Evolutionary conservation across 768 basidiomycete species (phyloP), one percentile per base, ranked within the genome.

Genomic region (Mrakia gelida): DNA sequence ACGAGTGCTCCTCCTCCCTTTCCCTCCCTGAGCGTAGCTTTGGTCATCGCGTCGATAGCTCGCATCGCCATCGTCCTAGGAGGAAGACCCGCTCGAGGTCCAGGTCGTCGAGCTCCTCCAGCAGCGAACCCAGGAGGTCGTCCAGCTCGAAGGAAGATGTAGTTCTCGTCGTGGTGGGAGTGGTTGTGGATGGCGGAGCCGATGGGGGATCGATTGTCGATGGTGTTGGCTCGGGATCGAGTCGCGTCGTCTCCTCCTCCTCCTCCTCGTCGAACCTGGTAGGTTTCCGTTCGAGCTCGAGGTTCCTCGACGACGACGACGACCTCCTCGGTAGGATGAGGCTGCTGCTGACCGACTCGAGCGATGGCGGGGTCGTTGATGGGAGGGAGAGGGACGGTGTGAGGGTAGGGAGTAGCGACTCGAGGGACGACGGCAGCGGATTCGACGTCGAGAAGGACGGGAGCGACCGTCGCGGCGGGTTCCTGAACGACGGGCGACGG

Each of bases 111-210:
- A n/a, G 59, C 70, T 16, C 76, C 76, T 8, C 59, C 71, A 56
- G 71, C 63, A 38, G 71, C 71, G 62, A 77, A 77, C 8, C 76
- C 76, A 18, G 32, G 30, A 38, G 68, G 68, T n/a, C 3, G 32
- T 9, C 76, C 76, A 26, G 76, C 76, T 16, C 68, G 76, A 13
- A 77, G 68, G 71, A 72, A 77, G 61, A 77, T 62, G 68, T 32
- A 61, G 38, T 41, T 77, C 43, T 56, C 70, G 13, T 30, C 76
- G 75, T 34, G 63, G 28, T 26, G 32, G 23, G 30, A 49, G 32
- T 38, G 65, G 38, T 34, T 32, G 63, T 15, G 63, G 16, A n/a
- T 34, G 8, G 71, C 4, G 4, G 45, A n/a, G 4, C 34, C 70
- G 43, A 43, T 18, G 16, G 41, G 38, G 41, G 70, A 71, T 26